These are phyloP conservation scores for Sphenostylis stenocarpa DNA, from an alignment of 306 rosid genomes.

Conservation along the genomic window DNA sequence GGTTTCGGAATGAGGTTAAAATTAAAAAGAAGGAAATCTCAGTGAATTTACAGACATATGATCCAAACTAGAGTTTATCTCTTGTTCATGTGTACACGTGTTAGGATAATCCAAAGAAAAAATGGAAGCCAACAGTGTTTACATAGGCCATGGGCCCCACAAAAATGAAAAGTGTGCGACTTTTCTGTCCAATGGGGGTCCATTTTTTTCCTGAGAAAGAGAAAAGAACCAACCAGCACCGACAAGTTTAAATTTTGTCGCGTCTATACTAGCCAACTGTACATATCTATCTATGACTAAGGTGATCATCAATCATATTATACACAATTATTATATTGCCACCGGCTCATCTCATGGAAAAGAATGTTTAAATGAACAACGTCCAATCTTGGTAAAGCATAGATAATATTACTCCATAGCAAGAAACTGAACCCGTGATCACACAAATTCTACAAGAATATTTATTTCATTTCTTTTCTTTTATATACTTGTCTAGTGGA, in stretches of 20 bases:
- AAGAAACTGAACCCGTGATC: neutral
- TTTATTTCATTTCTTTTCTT: constrained; percentile 4
- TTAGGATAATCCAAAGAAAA: neutral
- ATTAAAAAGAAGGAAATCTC: neutral
- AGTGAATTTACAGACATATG: neutral
- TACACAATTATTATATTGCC: neutral
- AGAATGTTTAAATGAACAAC: neutral
- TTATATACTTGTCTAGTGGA: neutral
- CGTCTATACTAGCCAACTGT: neutral
- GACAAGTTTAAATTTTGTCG: constrained; percentile 37
- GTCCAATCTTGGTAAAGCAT: neutral
- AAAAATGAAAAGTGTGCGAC: neutral
- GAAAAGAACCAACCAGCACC: constrained; percentile 18
- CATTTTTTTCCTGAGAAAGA: neutral
- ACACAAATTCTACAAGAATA: neutral
- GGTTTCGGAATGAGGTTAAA: neutral
- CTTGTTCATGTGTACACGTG: neutral
- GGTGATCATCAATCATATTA: neutral
- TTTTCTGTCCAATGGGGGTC: constrained; percentile 27
- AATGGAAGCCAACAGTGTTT: neutral
- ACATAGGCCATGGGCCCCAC: neutral
- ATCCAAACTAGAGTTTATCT: neutral
- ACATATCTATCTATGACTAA: neutral
- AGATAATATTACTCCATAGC: neutral
- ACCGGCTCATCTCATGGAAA: neutral